phyloP scores from a whole-genome alignment of 2,329 filamentous ascomycete genomes.

The Pezicula neosporulosa region DNA sequence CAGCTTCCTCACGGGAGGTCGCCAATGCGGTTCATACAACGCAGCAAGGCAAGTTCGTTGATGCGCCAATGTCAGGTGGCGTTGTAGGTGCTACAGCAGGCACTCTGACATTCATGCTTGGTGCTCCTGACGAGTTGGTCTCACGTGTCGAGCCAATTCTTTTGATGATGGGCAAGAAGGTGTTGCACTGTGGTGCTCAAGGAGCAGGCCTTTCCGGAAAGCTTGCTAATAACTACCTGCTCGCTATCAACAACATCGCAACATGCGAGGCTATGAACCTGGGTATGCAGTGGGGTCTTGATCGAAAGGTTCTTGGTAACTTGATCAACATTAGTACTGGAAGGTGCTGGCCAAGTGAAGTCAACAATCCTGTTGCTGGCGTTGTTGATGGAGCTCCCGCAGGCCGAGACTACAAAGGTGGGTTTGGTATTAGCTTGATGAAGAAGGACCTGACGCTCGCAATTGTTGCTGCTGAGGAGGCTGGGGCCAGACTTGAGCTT shows the following conservation, averaged over 20 bases:
- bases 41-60: constrained; percentile 74
- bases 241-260: constrained; percentile 84
- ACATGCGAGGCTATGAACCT: constrained; percentile 57
- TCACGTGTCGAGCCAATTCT: constrained; percentile 66
- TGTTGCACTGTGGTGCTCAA: constrained; percentile 81
- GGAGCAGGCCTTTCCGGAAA: constrained; percentile 88
- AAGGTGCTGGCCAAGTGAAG: constrained; percentile 91
- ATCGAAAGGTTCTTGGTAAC: constrained; percentile 64
- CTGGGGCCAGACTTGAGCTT: constrained; percentile 62
- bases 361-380: constrained; percentile 91
- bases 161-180: constrained; percentile 78
- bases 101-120: constrained; percentile 95
- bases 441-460: constrained; percentile 75
- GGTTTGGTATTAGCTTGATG: constrained; percentile 77
- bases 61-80: constrained; percentile 95
- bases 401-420: constrained; percentile 70
- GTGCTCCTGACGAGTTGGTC: constrained; percentile 59
- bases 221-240: constrained; percentile 93
- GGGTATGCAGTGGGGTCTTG: constrained; percentile 50
- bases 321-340: constrained; percentile 94
- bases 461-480: constrained; percentile 67
- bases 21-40: constrained; percentile 66
- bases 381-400: constrained; percentile 76
- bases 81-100: constrained; percentile 87
- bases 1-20: constrained; percentile 75